These are phyloP conservation scores for Liriodendron chinense DNA, from an alignment of 164 flowering plant species.

Conservation along the genomic window DNA sequence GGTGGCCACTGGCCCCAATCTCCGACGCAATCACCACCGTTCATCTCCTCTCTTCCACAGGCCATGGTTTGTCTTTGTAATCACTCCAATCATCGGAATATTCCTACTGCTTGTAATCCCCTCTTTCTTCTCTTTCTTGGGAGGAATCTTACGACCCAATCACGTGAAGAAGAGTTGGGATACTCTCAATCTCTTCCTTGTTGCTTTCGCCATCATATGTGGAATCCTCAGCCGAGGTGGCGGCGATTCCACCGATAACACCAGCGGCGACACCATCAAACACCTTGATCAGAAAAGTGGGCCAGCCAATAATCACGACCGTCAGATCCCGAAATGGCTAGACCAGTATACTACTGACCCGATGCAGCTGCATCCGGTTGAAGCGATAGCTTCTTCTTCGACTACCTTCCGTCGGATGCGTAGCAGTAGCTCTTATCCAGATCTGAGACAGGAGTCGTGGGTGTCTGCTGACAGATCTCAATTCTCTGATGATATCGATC, in stretches of 20 bases:
- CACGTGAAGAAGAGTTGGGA: slow-evolving; percentile 66
- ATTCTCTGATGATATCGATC: slow-evolving; percentile 62
- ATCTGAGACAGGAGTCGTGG: slow-evolving; percentile 52
- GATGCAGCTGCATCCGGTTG: background rate
- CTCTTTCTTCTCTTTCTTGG: slow-evolving; percentile 40
- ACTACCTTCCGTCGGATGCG: slow-evolving; percentile 24
- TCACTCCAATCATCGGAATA: slow-evolving; percentile 16
- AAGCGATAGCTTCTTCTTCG: background rate
- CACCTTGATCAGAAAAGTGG: background rate
- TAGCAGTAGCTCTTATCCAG: slow-evolving; percentile 79
- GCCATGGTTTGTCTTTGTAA: background rate
- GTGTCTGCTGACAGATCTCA: slow-evolving; percentile 32
- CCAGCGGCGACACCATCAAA: background rate
- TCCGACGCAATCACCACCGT: slow-evolving; percentile 9
- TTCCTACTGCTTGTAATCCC: slow-evolving; percentile 31
- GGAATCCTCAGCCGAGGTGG: slow-evolving; percentile 49
- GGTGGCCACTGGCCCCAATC: background rate
- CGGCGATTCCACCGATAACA: background rate
- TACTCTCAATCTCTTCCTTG: slow-evolving; percentile 54
- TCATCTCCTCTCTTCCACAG: background rate
- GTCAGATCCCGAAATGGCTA: slow-evolving; percentile 32
- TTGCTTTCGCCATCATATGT: slow-evolving; percentile 70
- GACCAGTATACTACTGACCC: slow-evolving; percentile 13
- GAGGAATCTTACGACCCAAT: slow-evolving; percentile 37
- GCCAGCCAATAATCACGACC: background rate